phyloP scores from a whole-genome alignment of 2,329 filamentous ascomycete genomes.

The Cladophialophora carrionii region DNA sequence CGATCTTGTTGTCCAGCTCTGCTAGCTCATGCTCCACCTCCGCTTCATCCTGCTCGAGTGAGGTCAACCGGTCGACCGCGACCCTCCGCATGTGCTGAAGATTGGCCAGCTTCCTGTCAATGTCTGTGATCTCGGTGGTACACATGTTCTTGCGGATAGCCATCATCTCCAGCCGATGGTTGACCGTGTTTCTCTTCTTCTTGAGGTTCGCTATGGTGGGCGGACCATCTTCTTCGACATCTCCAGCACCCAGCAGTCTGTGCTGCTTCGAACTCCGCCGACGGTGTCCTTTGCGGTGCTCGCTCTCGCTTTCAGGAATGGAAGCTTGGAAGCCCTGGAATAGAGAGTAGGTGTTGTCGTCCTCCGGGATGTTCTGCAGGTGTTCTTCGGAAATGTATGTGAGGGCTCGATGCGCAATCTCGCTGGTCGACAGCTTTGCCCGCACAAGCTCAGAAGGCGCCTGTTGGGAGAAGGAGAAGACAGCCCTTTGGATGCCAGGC shows the following conservation, averaged over 20 bases:
- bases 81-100: conserved; percentile 90
- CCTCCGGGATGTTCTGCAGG: conserved; percentile 83
- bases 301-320: conserved; percentile 68
- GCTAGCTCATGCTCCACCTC: conserved; percentile 82
- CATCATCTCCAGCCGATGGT: conserved; percentile 88
- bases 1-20: conserved; percentile 64
- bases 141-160: conserved; percentile 96
- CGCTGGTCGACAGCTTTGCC: conserved; percentile 82
- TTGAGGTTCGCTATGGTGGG: conserved; percentile 73
- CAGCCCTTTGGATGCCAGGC: conserved; percentile 80
- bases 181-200: conserved; percentile 76
- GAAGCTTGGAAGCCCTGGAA: conserved; percentile 97
- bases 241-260: conserved; percentile 67
- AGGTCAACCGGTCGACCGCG: conserved; percentile 81
- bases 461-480: conserved; percentile 88
- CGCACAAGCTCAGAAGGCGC: conserved; percentile 93
- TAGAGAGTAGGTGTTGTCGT: conserved; percentile 82
- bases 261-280: conserved; percentile 73
- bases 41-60: conserved; percentile 86
- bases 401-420: conserved; percentile 92
- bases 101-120: conserved; percentile 95
- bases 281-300: conserved; percentile 69
- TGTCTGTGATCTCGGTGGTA: conserved; percentile 91
- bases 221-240: conserved; percentile 64
- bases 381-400: conserved; percentile 89